Base-by-base conservation (phyloP, 441 rosid species). In the Erodium trifolium region DNA sequence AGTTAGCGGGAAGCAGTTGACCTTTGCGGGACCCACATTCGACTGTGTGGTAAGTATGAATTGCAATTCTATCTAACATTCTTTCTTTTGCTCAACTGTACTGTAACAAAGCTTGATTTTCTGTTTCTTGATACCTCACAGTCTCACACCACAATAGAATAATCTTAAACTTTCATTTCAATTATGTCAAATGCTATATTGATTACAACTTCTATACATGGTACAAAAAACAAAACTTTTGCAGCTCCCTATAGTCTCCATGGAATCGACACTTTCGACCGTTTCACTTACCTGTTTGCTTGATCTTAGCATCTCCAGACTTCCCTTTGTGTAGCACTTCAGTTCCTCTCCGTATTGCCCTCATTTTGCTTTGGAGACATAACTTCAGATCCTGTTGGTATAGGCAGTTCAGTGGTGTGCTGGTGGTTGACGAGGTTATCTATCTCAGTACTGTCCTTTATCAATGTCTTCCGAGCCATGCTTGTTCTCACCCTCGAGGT, bases 331-430 rank as follows among this genome's bases (percentile, higher is more conserved):
- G 18, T 57, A 2, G 29, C 18, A 63, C 27, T 23, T 23, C 27
- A 23, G 27, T 23, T 23, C 27, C 39, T 71, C 35, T 31, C 71
- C 64, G 13, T 27, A 62, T 62, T 3, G 57, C 67, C 41, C 13
- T 60, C 37, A 18, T 66, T 60, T 63, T 35, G 71, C 45, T 41
- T 1, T 41, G 45, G 45, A 9, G 0, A 4, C 41, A 37, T 27
- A 55, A 49, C 27, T 39, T 68, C 67, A 2, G 67, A 62, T 71
- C 71, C 71, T 59, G 34, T 34, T 19, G 60, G 66, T 62, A 39
- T 71, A 66, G 71, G 34, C 68, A 8, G 47, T 41, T 41, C 16
- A 9, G 67, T 70, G 34, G 3, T 31, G 34, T 31, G 34, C 34
- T 31, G 1, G 34, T 31, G 34, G 34, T 31, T 31, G 34, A 2